These are phyloP conservation scores for Trichoderma erinaceum DNA, from an alignment of 495 filamentous ascomycete genomes.

Conservation along the genomic window DNA sequence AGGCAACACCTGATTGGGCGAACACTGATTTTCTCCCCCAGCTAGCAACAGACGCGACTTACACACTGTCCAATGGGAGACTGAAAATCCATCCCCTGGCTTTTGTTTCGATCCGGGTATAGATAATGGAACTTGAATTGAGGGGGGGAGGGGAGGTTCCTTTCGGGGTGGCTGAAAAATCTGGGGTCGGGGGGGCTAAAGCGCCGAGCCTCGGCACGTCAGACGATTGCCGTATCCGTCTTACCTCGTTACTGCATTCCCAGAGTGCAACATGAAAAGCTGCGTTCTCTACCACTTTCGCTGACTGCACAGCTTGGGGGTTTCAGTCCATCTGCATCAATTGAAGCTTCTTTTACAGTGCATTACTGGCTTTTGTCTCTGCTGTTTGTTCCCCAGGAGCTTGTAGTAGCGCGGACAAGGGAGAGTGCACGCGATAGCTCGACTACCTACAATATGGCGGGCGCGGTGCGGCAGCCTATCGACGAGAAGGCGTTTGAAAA, in stretches of 20 bases:
- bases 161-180: conserved; percentile 3
- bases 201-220: conserved; percentile 9
- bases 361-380: no score
- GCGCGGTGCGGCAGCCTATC: conserved; percentile 80
- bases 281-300: not conserved
- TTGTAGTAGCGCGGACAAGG: no score
- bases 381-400: no score
- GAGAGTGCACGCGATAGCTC: no score
- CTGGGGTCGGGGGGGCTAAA: conserved; percentile 6
- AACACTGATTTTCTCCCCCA: not conserved
- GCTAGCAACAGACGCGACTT: not conserved
- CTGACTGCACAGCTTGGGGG: no score
- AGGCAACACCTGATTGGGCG: not conserved
- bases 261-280: not conserved
- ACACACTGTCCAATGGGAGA: conserved; percentile 5
- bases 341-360: no score
- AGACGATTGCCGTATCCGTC: not conserved
- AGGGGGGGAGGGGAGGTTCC: not conserved
- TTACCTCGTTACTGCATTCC: not conserved
- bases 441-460: conserved; percentile 59
- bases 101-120: not conserved
- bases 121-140: not conserved
- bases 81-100: not conserved
- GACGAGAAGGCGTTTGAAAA: conserved; percentile 67
- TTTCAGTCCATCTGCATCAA: no score